phyloP scores from a whole-genome alignment of 2,329 filamentous ascomycete species.

The Periconia sp. region DNA sequence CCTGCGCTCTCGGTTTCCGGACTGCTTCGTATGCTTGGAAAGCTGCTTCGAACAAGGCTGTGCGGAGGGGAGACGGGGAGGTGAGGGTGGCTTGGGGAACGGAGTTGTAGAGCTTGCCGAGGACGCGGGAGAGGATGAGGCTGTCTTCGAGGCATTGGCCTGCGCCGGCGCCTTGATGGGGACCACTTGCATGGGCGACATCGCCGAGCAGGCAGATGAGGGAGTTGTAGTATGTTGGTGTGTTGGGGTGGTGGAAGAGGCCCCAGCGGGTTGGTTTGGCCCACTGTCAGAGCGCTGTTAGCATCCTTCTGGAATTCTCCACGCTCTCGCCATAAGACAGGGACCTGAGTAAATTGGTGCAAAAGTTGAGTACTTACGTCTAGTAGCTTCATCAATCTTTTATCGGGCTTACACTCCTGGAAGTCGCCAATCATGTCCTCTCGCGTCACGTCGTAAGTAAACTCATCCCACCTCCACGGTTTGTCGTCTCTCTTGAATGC shows the following conservation, averaged over 20 bases:
- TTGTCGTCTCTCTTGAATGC: constrained; percentile 23
- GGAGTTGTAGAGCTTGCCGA: constrained; percentile 16
- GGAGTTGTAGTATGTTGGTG: constrained; percentile 28
- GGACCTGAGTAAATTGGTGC: no score
- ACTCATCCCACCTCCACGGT: constrained; percentile 16
- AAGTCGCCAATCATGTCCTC: constrained; percentile 33
- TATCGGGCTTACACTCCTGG: constrained; percentile 13
- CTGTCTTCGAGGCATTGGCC: constrained; percentile 37
- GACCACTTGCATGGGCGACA: constrained; percentile 31
- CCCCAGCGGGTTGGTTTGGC: constrained; percentile 31
- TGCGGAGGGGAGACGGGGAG: constrained; percentile 4
- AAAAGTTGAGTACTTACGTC: constrained; percentile 15
- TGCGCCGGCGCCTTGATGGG: constrained; percentile 36
- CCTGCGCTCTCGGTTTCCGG: constrained; percentile 29
- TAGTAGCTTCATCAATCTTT: constrained; percentile 20
- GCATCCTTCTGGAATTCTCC: no score
- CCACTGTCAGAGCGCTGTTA: no score
- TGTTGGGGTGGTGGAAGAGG: constrained; percentile 30
- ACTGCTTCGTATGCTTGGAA: constrained; percentile 31
- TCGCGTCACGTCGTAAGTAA: constrained; percentile 19
- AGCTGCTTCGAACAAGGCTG: constrained; percentile 17
- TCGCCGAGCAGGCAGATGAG: constrained; percentile 34
- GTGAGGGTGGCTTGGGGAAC: constrained; percentile 2
- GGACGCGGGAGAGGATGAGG: constrained; percentile 27
- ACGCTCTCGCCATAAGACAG: no score